A percentile compares a stretch with the other conserved stretches of the same genome.
These are phyloP conservation scores for Colletotrichum simmondsii DNA, from an alignment of 2,329 filamentous ascomycete genomes.

Conservation along the genomic window DNA sequence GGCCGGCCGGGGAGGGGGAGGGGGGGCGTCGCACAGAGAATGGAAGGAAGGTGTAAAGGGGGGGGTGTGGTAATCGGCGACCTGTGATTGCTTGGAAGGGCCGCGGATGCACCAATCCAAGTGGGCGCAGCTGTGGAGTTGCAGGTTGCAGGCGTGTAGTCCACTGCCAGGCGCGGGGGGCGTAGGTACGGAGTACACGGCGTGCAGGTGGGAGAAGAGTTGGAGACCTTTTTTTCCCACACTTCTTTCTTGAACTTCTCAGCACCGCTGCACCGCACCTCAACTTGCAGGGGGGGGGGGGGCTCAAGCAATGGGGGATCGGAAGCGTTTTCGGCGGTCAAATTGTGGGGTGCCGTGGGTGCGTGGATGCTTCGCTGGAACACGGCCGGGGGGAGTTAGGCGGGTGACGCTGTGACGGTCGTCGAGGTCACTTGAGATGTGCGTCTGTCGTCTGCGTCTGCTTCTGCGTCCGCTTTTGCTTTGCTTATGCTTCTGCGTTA, in stretches of 20 bases:
- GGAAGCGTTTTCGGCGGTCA: conserved; percentile 28
- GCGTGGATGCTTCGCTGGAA: conserved; percentile 27
- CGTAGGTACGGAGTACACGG: neutral
- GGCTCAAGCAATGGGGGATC: neutral
- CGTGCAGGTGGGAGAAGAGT: neutral
- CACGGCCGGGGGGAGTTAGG: conserved; percentile 10
- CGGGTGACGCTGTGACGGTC: neutral
- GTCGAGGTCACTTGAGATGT: neutral
- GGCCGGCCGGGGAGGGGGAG: conserved; percentile 21
- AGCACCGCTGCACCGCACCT: neutral
- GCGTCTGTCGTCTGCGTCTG: neutral
- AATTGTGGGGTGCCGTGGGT: conserved; percentile 24
- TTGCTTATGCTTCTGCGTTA: too few relatives aligned
- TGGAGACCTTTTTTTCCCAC: neutral
- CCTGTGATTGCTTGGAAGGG: conserved; percentile 24
- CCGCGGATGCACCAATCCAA: neutral
- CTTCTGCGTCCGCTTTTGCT: too few relatives aligned
- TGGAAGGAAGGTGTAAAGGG: neutral
- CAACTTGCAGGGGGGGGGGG: too few relatives aligned
- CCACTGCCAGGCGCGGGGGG: neutral
- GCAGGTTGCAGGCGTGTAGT: neutral
- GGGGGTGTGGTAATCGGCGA: conserved; percentile 20
- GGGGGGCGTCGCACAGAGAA: neutral
- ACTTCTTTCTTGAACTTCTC: neutral
- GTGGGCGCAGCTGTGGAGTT: neutral